Evolutionary conservation across 345 rosid genomes (phyloP), one percentile per base, ranked within the genome.

Genomic region (Triadica sebifera): DNA sequence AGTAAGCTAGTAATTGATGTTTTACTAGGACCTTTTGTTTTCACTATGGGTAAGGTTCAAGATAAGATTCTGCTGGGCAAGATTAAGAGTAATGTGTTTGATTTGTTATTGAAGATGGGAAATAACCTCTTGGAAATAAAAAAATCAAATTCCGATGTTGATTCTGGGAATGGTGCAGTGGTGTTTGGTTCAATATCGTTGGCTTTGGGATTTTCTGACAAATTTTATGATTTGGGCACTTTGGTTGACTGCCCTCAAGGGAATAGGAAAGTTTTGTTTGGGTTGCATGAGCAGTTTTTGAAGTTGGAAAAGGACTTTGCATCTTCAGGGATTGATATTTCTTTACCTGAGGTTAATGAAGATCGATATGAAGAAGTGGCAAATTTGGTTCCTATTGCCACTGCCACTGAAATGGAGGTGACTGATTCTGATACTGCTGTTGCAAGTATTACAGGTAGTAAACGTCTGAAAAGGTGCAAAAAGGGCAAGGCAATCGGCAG

Each of bases 171-270:
- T 75, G 91, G 88, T 80, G 87, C 76, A 0, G 79, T 78, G 45
- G 79, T 87, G 67, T 82, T 90, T 68, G 98, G 99, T 39, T 75
- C 89, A 4, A 77, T 91, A 65, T 89, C 85, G 0, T 38, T 91
- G 77, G 69, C 75, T 15, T 84, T 93, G 87, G 90, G 85, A 12
- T 88, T 87, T 68, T 76, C 97, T 1, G 67, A 75, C 24, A 91
- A 76, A 82, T 87, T 95, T 43, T 95, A 86, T 55, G 94, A 93
- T 53, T 64, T 90, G 84, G 98, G 97, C 58, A 93, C 98, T 64
- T 82, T 91, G 16, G 75, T 79, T 3, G 91, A 86, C 15, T 93
- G 97, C 57, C 81, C 45, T 20, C 99, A 95, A 78, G 97, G 98
- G 50, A 95, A 90, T 76, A 89, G 99, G 93, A 95, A 91, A 81